phyloP scores from a whole-genome alignment of 345 rosid genomes.

The Erucastrum elatum region DNA sequence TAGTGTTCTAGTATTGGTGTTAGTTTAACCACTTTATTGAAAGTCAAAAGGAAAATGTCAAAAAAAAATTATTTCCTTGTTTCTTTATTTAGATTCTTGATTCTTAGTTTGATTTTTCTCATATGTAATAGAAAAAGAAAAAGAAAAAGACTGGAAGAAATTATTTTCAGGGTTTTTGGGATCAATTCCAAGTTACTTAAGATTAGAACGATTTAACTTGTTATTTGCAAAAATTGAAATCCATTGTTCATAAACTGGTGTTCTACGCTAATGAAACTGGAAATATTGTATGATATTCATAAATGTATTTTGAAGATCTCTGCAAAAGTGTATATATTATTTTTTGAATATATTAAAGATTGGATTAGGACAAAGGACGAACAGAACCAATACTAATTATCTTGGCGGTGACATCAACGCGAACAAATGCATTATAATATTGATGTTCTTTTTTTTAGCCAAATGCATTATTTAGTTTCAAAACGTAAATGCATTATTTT shows the following conservation, averaged over 20 bases:
- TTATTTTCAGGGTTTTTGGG: too few species aligned
- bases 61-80: conserved; percentile 27
- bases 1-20: neutral
- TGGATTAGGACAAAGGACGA: conserved; percentile 16
- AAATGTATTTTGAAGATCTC: too few species aligned
- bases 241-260: neutral
- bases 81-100: conserved; percentile 11
- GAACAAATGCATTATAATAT: neutral
- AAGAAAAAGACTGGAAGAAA: neutral
- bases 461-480: neutral
- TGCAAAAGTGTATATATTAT: too few species aligned
- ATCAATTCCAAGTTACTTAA: neutral
- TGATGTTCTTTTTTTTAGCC: neutral
- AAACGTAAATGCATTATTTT: neutral
- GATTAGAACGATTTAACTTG: neutral
- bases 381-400: neutral
- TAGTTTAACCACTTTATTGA: neutral
- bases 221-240: neutral
- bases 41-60: conserved; percentile 29
- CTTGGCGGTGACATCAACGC: conserved; percentile 27
- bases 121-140: neutral
- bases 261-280: neutral
- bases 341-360: neutral
- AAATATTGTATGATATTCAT: too few species aligned
- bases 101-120: neutral